Percentiles rank a stretch among this genome's conserved stretches.
These are phyloP conservation scores for Boletus vinaceobasis DNA, from an alignment of 768 basidiomycete genomes.

Conservation along the genomic window DNA sequence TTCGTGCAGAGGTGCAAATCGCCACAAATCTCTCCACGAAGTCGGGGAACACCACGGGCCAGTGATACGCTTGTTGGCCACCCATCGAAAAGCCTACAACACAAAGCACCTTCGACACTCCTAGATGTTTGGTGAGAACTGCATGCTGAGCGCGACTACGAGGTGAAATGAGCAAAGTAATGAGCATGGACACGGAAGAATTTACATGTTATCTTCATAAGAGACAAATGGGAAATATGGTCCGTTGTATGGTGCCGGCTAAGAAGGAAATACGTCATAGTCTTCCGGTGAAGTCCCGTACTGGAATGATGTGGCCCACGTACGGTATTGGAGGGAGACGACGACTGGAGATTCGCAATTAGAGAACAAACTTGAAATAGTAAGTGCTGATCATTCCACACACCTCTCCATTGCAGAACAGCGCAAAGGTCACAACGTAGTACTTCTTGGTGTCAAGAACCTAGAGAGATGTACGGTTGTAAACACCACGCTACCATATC, in stretches of 20 bases:
- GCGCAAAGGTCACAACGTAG: conserved; percentile 53
- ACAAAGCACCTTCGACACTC: conserved; percentile 17
- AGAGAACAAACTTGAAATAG: background rate
- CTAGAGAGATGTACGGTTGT: conserved; percentile 23
- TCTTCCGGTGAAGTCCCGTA: background rate
- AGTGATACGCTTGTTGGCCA: conserved; percentile 56
- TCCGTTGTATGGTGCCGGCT: conserved; percentile 56
- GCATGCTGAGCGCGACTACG: conserved; percentile 51
- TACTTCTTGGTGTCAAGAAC: conserved; percentile 49
- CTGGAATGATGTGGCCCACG: background rate
- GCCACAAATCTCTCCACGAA: conserved; percentile 44
- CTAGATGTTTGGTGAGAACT: conserved; percentile 39
- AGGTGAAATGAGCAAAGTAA: background rate
- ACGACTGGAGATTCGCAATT: conserved; percentile 38
- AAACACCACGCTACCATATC: background rate
- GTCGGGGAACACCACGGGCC: conserved; percentile 57
- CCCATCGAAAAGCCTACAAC: conserved; percentile 58
- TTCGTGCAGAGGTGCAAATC: conserved; percentile 55
- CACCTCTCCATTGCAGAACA: conserved; percentile 61
- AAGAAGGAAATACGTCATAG: background rate
- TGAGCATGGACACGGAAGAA: background rate
- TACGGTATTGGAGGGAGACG: conserved; percentile 56
- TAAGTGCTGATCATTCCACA: conserved; percentile 1
- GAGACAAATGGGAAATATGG: conserved; percentile 56
- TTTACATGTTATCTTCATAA: conserved; percentile 57